These are phyloP conservation scores for Trichoderma gamsii DNA, from an alignment of 495 filamentous ascomycete genomes.

Conservation along the genomic window DNA sequence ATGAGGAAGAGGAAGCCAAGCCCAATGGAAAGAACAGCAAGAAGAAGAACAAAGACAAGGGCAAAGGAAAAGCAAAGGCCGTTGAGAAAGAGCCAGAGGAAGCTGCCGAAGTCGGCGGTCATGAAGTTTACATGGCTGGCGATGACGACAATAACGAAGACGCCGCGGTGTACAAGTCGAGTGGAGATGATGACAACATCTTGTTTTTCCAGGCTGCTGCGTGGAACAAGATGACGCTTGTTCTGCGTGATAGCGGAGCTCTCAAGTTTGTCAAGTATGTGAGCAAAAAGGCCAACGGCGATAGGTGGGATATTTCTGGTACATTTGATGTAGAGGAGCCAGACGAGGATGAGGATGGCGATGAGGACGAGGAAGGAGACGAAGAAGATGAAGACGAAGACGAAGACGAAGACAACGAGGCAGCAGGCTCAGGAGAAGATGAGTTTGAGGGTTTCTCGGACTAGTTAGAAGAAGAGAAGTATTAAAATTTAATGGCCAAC, in stretches of 20 bases:
- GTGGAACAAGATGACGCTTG: constrained; percentile 87
- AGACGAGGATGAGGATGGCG: constrained; percentile 35
- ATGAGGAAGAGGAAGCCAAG: constrained; percentile 32
- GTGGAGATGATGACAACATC: constrained; percentile 82
- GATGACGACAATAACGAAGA: constrained; percentile 71
- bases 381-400: constrained; percentile 38
- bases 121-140: constrained; percentile 87
- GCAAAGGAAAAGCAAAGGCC: constrained; percentile 13
- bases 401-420: constrained; percentile 29
- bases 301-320: constrained; percentile 86
- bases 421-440: constrained; percentile 39
- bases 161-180: constrained; percentile 78
- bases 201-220: constrained; percentile 80
- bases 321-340: constrained; percentile 51
- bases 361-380: constrained; percentile 23
- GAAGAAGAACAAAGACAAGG: constrained; percentile 23
- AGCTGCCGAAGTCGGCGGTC: constrained; percentile 63
- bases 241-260: constrained; percentile 77
- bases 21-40: constrained; percentile 25
- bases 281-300: constrained; percentile 70
- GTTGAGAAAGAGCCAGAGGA: constrained; percentile 24
- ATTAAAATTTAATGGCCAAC: neutral
- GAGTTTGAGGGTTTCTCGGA: constrained; percentile 44
- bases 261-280: constrained; percentile 97
- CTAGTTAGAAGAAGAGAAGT: constrained; percentile 22